These are phyloP conservation scores for Plectosphaerella plurivora DNA, from an alignment of 2,329 filamentous ascomycete species.

Conservation along the genomic window DNA sequence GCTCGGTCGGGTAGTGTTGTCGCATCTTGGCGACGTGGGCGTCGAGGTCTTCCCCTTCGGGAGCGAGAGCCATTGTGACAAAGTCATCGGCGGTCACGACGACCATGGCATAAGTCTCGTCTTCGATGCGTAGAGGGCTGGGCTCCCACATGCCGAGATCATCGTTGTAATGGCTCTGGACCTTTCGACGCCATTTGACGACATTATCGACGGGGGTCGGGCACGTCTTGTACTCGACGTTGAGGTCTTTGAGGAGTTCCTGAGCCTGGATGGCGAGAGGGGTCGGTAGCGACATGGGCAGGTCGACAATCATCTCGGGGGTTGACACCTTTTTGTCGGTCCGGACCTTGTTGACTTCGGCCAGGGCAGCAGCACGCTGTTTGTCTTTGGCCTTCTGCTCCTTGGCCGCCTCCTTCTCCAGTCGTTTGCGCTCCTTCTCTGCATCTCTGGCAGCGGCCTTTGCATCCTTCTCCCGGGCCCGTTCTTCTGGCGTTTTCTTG, in stretches of 20 bases:
- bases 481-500: constrained; percentile 30
- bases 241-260: constrained; percentile 44
- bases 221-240: constrained; percentile 41
- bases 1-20: constrained; percentile 44
- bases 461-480: constrained; percentile 31
- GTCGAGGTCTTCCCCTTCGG: constrained; percentile 47
- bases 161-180: constrained; percentile 58
- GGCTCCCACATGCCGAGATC: constrained; percentile 62
- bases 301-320: constrained; percentile 72
- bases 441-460: constrained; percentile 46
- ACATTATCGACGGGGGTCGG: constrained; percentile 44
- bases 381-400: constrained; percentile 61
- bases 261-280: constrained; percentile 40
- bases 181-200: constrained; percentile 66
- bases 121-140: constrained; percentile 40
- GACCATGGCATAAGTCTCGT: constrained; percentile 59
- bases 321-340: constrained; percentile 70
- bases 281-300: constrained; percentile 53
- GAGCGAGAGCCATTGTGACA: constrained; percentile 50
- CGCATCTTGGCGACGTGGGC: constrained; percentile 54
- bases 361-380: constrained; percentile 59
- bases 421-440: constrained; percentile 51
- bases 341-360: constrained; percentile 68
- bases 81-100: constrained; percentile 62
- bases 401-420: constrained; percentile 55